phyloP scores from a whole-genome alignment of 1,139 yeast genomes.

The Geotrichum klebahnii region DNA sequence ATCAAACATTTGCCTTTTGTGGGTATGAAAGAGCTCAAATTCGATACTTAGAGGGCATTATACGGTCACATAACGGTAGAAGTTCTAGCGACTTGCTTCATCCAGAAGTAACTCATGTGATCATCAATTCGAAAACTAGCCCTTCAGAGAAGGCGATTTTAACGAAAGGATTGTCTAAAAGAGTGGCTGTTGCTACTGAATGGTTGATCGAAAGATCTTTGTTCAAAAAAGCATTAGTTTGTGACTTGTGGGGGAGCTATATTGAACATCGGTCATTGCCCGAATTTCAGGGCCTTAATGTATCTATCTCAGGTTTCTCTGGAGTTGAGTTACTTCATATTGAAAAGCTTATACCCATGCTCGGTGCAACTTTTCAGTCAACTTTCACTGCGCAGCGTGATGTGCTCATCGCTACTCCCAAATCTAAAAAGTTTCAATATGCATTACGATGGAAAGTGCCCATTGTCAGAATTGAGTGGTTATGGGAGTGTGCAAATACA shows the following conservation, averaged over 20 bases:
- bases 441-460: conserved; percentile 57
- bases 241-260: conserved; percentile 75
- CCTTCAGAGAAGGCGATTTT: conserved; percentile 22
- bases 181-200: conserved; percentile 48
- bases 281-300: conserved; percentile 42
- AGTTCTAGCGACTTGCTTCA: conserved; percentile 13
- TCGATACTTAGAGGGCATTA: conserved; percentile 35
- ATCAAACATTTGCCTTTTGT: conserved; percentile 25
- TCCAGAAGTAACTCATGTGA: conserved; percentile 23
- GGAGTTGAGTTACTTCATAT: conserved; percentile 80
- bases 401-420: conserved; percentile 57
- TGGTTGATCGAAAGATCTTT: conserved; percentile 83
- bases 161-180: conserved; percentile 15
- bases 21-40: conserved; percentile 31
- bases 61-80: conserved; percentile 40
- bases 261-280: conserved; percentile 44
- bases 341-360: conserved; percentile 52
- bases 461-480: conserved; percentile 49
- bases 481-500: conserved; percentile 45
- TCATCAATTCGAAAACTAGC: conserved; percentile 33
- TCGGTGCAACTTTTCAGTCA: conserved; percentile 48
- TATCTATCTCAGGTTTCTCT: conserved; percentile 74
- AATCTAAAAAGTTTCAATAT: conserved; percentile 44
- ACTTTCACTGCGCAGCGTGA: conserved; percentile 57
- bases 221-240: conserved; percentile 50